A percentile compares a stretch with the other conserved stretches of the same genome.
These are phyloP conservation scores for Cymbopogon flexuosus DNA, from an alignment of 202 grass and related monocot species.

Conservation along the genomic window DNA sequence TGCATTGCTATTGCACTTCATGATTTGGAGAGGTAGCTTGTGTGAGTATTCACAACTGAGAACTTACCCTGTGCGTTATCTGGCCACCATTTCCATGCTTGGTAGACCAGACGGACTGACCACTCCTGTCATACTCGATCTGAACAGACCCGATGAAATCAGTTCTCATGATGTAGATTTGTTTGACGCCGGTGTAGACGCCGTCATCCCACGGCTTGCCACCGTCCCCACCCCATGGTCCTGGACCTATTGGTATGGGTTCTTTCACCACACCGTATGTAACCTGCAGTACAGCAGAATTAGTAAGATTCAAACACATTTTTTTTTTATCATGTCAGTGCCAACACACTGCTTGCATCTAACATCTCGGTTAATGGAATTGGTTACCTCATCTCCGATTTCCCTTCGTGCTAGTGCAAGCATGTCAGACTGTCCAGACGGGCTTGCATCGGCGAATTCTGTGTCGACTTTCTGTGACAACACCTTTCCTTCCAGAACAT, in stretches of 20 bases:
- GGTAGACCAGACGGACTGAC: slow-evolving; percentile 79
- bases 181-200: slow-evolving; percentile 72
- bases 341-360: neutral
- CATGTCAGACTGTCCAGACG: slow-evolving; percentile 32
- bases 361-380: neutral
- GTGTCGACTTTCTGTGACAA: slow-evolving; percentile 28
- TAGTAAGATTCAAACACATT: neutral
- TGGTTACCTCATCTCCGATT: slow-evolving; percentile 58
- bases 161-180: slow-evolving; percentile 57
- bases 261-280: slow-evolving; percentile 70
- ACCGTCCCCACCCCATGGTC: slow-evolving; percentile 87
- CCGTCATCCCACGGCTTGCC: slow-evolving; percentile 82
- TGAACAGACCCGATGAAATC: slow-evolving; percentile 71
- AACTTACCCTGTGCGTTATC: slow-evolving; percentile 53
- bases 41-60: slow-evolving; percentile 25
- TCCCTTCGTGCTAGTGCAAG: slow-evolving; percentile 40
- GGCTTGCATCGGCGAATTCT: slow-evolving; percentile 8
- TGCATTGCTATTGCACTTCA: neutral
- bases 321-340: neutral
- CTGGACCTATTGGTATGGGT: slow-evolving; percentile 59
- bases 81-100: slow-evolving; percentile 64
- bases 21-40: neutral
- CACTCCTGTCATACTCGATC: slow-evolving; percentile 85
- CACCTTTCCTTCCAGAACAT: slow-evolving; percentile 80
- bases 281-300: slow-evolving; percentile 39